Evolutionary conservation across 192 early-diverging fungal genomes (phyloP).

Genomic region (Umbelopsis vinacea): DNA sequence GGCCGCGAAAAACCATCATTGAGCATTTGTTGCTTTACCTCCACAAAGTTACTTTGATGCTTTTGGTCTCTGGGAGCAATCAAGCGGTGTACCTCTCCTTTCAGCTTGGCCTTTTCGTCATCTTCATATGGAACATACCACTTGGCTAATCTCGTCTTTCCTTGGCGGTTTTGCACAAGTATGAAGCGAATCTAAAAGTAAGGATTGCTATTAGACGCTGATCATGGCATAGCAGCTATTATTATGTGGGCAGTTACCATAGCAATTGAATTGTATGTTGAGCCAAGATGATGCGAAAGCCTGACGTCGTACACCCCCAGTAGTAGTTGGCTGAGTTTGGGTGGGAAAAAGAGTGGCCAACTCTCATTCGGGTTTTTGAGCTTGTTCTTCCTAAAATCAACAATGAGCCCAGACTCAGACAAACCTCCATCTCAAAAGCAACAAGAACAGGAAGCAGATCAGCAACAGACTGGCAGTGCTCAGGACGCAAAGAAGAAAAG

Average conservation of each 20-base stretch:
- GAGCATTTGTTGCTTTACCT: conserved; percentile 55
- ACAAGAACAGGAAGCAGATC: conserved; percentile 5
- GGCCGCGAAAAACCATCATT: not conserved
- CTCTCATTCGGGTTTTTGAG: conserved; percentile 1
- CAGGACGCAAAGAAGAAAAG: conserved; percentile 18
- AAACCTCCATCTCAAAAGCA: conserved; percentile 17
- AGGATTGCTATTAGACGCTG: not conserved
- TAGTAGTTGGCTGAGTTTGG: conserved; percentile 10
- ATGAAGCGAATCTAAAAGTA: conserved; percentile 86
- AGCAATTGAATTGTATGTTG: not conserved
- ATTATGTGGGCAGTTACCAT: not conserved
- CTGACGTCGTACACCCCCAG: conserved; percentile 1
- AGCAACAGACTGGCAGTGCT: conserved; percentile 8
- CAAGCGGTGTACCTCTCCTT: conserved; percentile 94
- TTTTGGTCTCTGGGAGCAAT: conserved; percentile 96
- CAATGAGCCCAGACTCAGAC: conserved; percentile 23
- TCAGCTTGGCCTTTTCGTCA: conserved; percentile 92
- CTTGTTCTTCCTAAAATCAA: conserved; percentile 19
- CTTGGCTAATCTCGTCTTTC: conserved; percentile 95
- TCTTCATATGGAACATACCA: conserved; percentile 97
- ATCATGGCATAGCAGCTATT: not conserved
- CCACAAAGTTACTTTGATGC: conserved; percentile 97
- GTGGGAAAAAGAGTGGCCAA: conserved; percentile 15
- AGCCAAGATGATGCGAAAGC: conserved; percentile 1
- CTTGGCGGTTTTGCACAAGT: conserved; percentile 97